Conservation (phyloP, 2,329 filamentous ascomycete genomes). For the Apiospora sp. region DNA sequence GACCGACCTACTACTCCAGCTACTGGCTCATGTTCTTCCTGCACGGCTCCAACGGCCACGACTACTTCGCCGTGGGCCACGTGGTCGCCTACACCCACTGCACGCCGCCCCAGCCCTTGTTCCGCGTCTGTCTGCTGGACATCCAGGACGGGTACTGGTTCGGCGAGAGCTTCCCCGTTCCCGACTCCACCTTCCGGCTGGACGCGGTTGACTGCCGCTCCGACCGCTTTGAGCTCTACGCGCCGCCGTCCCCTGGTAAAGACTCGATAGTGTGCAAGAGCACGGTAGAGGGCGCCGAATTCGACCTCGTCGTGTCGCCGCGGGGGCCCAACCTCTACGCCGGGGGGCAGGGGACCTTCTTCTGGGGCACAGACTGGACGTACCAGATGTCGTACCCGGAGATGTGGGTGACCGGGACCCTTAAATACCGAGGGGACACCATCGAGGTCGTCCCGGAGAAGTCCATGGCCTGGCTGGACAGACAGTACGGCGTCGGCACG, state of each 20-base stretch:
- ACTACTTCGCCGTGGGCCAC: background rate
- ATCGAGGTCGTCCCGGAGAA: background rate
- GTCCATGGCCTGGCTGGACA: background rate
- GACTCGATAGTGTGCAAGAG: background rate
- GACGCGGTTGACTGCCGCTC: background rate
- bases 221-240: background rate
- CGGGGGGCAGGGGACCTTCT: background rate
- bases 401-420: background rate
- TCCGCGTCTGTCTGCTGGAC: constrained; percentile 1
- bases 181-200: background rate
- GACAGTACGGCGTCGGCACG: background rate
- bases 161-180: background rate
- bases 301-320: background rate
- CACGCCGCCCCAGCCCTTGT: background rate
- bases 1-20: constrained; percentile 1
- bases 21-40: background rate
- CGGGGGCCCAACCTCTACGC: constrained; percentile 2
- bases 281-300: background rate
- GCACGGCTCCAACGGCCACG: background rate
- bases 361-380: background rate
- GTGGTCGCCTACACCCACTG: background rate
- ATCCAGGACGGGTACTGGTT: background rate
- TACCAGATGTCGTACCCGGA: constrained; percentile 5
- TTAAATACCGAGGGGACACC: background rate
- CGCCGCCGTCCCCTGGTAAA: background rate